These are phyloP conservation scores for Dimocarpus longan DNA, from an alignment of 345 rosid genomes.

Conservation along the genomic window DNA sequence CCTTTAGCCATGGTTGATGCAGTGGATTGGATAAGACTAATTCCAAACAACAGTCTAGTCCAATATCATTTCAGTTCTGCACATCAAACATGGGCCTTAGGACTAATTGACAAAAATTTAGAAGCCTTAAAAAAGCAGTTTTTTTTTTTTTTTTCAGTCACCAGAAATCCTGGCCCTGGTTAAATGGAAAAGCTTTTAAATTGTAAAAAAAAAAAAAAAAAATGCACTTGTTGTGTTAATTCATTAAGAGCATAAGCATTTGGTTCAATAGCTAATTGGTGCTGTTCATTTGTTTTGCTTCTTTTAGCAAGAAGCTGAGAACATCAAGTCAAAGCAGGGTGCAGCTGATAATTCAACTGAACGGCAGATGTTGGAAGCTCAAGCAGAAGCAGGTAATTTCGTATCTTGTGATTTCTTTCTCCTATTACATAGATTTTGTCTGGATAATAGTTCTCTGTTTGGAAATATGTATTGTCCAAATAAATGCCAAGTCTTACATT, in stretches of 20 bases:
- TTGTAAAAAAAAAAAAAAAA: not conserved
- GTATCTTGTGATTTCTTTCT: slow-evolving; percentile 3
- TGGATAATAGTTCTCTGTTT: not conserved
- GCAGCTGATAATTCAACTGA: slow-evolving; percentile 38
- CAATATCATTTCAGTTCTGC: not conserved
- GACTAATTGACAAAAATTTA: not conserved
- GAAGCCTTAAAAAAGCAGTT: not conserved
- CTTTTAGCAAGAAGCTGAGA: slow-evolving; percentile 71
- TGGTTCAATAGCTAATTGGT: slow-evolving; percentile 15
- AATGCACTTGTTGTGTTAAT: not conserved
- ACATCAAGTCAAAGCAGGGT: slow-evolving; percentile 53
- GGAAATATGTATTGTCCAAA: not conserved
- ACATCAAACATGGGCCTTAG: not conserved
- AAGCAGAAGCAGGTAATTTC: slow-evolving; percentile 59
- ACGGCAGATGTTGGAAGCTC: slow-evolving; percentile 34
- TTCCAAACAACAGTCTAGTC: not conserved
- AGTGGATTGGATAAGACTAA: not conserved
- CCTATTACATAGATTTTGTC: not conserved
- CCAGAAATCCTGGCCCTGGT: not conserved
- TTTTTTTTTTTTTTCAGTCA: not conserved
- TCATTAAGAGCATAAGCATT: slow-evolving; percentile 4
- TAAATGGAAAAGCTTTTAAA: not conserved
- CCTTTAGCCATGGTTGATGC: not conserved
- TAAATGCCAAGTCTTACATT: not conserved
- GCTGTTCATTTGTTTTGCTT: slow-evolving; percentile 10